Conservation (phyloP, 1,139 yeast genomes). For the Hyphopichia buzzinii region DNA sequence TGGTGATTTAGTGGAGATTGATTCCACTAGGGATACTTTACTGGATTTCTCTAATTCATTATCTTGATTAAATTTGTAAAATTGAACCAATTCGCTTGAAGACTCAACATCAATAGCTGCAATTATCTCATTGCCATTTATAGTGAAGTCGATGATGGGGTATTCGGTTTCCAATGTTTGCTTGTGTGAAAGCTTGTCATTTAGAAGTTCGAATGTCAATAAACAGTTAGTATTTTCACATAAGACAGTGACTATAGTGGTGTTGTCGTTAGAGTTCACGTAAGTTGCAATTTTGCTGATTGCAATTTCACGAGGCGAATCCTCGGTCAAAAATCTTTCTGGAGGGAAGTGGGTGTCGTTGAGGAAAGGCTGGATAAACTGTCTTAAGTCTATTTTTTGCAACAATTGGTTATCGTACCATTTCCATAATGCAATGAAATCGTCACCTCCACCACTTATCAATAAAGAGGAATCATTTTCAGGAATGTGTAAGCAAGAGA, state of each 20-base stretch:
- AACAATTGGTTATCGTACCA: slow-evolving; percentile 56
- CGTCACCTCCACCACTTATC: slow-evolving; percentile 91
- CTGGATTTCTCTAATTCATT: slow-evolving; percentile 8
- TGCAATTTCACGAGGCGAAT: slow-evolving; percentile 51
- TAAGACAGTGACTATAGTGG: slow-evolving; percentile 41
- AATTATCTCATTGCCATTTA: slow-evolving; percentile 23
- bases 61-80: slow-evolving; percentile 16
- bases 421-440: slow-evolving; percentile 71
- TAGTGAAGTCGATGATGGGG: slow-evolving; percentile 27
- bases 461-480: slow-evolving; percentile 45
- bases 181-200: slow-evolving; percentile 18
- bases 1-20: slow-evolving; percentile 23
- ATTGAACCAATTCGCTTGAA: slow-evolving; percentile 29
- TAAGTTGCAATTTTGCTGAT: slow-evolving; percentile 46
- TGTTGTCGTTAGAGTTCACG: slow-evolving; percentile 12
- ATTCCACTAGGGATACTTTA: slow-evolving; percentile 8
- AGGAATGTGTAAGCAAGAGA: slow-evolving; percentile 60
- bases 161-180: slow-evolving; percentile 25
- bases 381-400: slow-evolving; percentile 49
- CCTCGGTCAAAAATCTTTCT: slow-evolving; percentile 58
- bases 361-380: slow-evolving; percentile 47
- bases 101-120: slow-evolving; percentile 48
- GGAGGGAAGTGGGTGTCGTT: slow-evolving; percentile 65
- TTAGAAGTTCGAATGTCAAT: slow-evolving; percentile 37
- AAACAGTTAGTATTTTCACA: slow-evolving; percentile 58